Base-by-base conservation (phyloP, 306 rosid genomes). In the Myrica gale region DNA sequence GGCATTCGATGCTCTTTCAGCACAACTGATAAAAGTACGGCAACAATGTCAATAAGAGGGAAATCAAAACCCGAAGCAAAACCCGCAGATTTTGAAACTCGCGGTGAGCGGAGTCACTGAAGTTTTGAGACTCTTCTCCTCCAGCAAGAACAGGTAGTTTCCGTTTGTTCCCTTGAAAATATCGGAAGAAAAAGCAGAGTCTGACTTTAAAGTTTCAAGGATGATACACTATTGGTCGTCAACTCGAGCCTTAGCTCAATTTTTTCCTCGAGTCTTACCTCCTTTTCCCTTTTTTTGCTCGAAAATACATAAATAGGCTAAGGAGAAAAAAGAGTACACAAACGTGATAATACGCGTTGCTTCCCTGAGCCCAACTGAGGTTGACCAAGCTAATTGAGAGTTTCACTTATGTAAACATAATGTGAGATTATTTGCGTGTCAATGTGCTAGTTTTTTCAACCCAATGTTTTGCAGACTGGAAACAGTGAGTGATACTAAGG, bases 41-140 rank as follows among this genome's bases (percentile, higher is more conserved):
- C 42, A 53, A 26, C 32, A 26, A 26, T 26, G 32, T 26, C 32
- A 26, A 26, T 26, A 26, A 26, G 32, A 26, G 32, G 32, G 32
- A 0, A 26, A 26, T 7, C 57, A 16, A 15, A 56, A 37, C 69
- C 69, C 11, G 16, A 26, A 26, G 42, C 41, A 7, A 84, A 58
- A 79, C 97, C 86, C 96, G 45, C 81, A 60, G 79, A 21, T 89
- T 48, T 32, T 94, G 80, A 91, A 81, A 89, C 56, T 87, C 45
- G 92, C 87, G 0, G 97, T 94, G 5, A 87, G 80, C 51, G 96
- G 90, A 51, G 87, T 84, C 21, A 91, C 97, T 0, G 90, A 90
- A 84, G 83, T 91, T 73, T 88, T 91, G 55, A 75, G 98, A 76
- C 51, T 87, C 81, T 66, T 94, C 80, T 86, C 96, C 79, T 82